Conservation (phyloP, 1,284 basidiomycete species). For the Pseudozyma hubeiensis region DNA sequence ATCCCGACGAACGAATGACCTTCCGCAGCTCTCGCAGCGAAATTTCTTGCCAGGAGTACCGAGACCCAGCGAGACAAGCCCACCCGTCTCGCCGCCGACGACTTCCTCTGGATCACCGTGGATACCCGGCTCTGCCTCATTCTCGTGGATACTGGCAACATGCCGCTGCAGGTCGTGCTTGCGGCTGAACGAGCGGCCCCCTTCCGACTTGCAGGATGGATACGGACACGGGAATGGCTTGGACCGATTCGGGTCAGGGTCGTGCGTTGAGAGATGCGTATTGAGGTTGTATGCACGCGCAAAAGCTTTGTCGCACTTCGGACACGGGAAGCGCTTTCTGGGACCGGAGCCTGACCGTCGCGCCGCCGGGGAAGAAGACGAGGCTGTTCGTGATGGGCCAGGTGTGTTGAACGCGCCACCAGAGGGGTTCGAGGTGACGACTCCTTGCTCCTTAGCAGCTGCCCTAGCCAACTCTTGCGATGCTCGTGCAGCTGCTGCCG, state of each 20-base stretch:
- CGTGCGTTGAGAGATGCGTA: slow-evolving; percentile 89
- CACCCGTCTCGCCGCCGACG: slow-evolving; percentile 46
- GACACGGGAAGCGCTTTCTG: slow-evolving; percentile 62
- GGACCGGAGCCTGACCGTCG: slow-evolving; percentile 13
- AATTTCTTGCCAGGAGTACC: slow-evolving; percentile 65
- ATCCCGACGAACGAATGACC: slow-evolving; percentile 64
- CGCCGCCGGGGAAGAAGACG: slow-evolving; percentile 11
- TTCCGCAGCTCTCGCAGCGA: slow-evolving; percentile 60
- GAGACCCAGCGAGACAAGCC: slow-evolving; percentile 56
- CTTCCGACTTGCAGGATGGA: slow-evolving; percentile 73
- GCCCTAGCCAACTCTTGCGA: slow-evolving; percentile 45
- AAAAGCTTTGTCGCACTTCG: slow-evolving; percentile 74
- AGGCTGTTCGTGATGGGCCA: slow-evolving; percentile 9
- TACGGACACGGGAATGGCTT: slow-evolving; percentile 87
- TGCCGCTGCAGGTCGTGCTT: slow-evolving; percentile 89
- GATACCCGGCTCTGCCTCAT: slow-evolving; percentile 61
- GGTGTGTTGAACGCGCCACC: neutral
- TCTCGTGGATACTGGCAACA: slow-evolving; percentile 80
- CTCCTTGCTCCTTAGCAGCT: slow-evolving; percentile 24
- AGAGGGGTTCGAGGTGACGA: neutral
- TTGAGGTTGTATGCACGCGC: slow-evolving; percentile 90
- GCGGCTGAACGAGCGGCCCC: slow-evolving; percentile 83
- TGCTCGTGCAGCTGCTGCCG: slow-evolving; percentile 33
- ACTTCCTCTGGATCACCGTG: slow-evolving; percentile 54
- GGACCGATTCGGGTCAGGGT: slow-evolving; percentile 77